Percentiles rank a stretch among this genome's conserved stretches.
Conservation (phyloP, 371 early-diverging fungal species). For the Mortierella sp. region DNA sequence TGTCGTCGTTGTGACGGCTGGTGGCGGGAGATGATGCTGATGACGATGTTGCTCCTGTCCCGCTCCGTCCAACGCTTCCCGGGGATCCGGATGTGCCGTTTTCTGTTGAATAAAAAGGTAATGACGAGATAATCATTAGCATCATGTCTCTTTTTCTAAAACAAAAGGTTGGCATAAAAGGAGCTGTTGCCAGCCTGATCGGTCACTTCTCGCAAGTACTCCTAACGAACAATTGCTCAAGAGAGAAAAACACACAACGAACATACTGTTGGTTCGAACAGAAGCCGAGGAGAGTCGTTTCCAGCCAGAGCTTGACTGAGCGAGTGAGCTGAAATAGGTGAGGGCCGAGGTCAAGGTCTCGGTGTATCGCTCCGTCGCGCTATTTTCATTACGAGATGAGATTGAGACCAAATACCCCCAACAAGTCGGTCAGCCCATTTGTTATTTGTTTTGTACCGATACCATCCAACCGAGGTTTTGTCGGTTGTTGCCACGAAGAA, state of each 20-base stretch:
- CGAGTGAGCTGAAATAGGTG: constrained; percentile 49
- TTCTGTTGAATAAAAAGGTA: constrained; percentile 8
- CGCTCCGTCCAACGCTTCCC: constrained; percentile 11
- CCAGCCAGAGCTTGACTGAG: constrained; percentile 56
- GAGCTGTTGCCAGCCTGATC: background rate
- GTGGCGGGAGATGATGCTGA: constrained; percentile 32
- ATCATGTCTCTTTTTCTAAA: background rate
- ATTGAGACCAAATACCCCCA: background rate
- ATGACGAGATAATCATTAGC: background rate
- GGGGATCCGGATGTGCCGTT: constrained; percentile 32
- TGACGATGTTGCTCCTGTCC: constrained; percentile 16
- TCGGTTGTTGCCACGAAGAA: background rate
- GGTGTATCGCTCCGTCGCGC: constrained; percentile 55
- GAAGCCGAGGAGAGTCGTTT: constrained; percentile 53
- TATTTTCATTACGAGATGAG: background rate
- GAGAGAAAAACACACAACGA: background rate
- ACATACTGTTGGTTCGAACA: constrained; percentile 39
- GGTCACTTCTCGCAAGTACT: background rate
- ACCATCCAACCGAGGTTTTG: background rate
- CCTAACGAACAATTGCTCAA: background rate
- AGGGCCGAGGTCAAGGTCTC: constrained; percentile 55
- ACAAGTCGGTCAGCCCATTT: background rate
- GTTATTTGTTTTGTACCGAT: background rate
- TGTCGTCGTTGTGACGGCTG: constrained; percentile 28
- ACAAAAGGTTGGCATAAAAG: background rate